These are phyloP conservation scores for Endotrypanum monterogeii DNA, from an alignment of 208 protist genomes.

Conservation along the genomic window DNA sequence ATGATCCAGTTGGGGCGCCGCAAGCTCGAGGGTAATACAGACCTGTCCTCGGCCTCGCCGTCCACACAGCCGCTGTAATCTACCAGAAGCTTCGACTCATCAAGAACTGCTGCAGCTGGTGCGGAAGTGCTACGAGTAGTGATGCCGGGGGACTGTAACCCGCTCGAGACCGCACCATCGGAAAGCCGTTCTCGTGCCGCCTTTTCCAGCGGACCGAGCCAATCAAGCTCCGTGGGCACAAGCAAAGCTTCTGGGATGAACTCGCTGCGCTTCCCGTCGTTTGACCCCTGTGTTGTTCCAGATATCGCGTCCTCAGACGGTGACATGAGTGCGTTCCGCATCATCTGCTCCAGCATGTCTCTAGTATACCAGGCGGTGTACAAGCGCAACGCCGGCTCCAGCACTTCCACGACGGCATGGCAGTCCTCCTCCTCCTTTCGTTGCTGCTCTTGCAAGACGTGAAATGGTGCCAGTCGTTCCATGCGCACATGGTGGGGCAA, in stretches of 20 bases:
- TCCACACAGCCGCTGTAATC: neutral
- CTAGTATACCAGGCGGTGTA: slow-evolving; percentile 38
- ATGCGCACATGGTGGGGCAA: slow-evolving; percentile 23
- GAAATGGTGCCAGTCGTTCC: slow-evolving; percentile 30
- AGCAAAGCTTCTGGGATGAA: slow-evolving; percentile 4
- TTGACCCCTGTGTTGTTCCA: neutral
- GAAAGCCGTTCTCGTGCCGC: neutral
- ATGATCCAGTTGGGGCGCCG: slow-evolving; percentile 67
- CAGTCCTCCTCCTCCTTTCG: slow-evolving; percentile 39
- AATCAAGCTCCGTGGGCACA: slow-evolving; percentile 1
- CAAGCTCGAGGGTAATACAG: neutral
- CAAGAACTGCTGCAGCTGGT: neutral
- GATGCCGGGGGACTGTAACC: neutral
- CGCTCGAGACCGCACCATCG: neutral
- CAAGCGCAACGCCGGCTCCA: slow-evolving; percentile 40
- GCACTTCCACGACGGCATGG: slow-evolving; percentile 31
- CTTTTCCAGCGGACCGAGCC: slow-evolving; percentile 9
- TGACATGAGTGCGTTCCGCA: slow-evolving; percentile 22
- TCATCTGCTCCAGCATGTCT: slow-evolving; percentile 9
- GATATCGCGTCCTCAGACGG: neutral
- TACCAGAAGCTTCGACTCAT: slow-evolving; percentile 15
- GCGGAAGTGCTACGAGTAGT: neutral
- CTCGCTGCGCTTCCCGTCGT: neutral
- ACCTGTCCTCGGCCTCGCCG: neutral
- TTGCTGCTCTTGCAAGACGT: slow-evolving; percentile 64